Conservation (phyloP, 139 green algal species). For the Zygnema cylindricum region DNA sequence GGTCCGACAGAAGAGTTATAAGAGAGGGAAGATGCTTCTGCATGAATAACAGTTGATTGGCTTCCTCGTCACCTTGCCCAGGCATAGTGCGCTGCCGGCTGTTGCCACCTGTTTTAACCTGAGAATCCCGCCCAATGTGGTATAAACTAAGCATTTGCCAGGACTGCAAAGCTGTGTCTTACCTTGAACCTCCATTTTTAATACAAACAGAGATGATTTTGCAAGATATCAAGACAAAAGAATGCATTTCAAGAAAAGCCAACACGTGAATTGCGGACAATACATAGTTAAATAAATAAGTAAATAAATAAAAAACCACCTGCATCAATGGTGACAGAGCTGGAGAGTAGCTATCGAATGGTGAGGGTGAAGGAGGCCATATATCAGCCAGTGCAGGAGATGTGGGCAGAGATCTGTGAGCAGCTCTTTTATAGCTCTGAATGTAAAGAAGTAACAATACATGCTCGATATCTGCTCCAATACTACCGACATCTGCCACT, state of each 20-base stretch:
- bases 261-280: too few species aligned
- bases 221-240: not conserved
- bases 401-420: conserved; percentile 11
- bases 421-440: conserved; percentile 34
- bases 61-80: conserved; percentile 55
- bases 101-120: conserved; percentile 33
- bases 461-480: conserved; percentile 52
- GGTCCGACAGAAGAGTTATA: conserved; percentile 38
- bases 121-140: too few species aligned
- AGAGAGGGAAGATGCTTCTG: conserved; percentile 42
- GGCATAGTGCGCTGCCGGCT: conserved; percentile 25
- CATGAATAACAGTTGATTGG: conserved; percentile 51
- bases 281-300: too few species aligned
- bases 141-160: too few species aligned
- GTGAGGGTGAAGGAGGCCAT: conserved; percentile 48
- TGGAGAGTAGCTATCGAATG: conserved; percentile 41
- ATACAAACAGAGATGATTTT: too few species aligned
- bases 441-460: conserved; percentile 56
- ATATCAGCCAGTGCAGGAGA: conserved; percentile 45
- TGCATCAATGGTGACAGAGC: not conserved
- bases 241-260: too few species aligned
- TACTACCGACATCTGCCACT: conserved; percentile 18
- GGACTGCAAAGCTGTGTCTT: too few species aligned
- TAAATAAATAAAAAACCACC: not conserved
- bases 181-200: too few species aligned